Percentiles rank a stretch among this genome's conserved stretches.
Evolutionary conservation across 2,329 filamentous ascomycete species (phyloP).

Genomic region (Cercospora sojina): DNA sequence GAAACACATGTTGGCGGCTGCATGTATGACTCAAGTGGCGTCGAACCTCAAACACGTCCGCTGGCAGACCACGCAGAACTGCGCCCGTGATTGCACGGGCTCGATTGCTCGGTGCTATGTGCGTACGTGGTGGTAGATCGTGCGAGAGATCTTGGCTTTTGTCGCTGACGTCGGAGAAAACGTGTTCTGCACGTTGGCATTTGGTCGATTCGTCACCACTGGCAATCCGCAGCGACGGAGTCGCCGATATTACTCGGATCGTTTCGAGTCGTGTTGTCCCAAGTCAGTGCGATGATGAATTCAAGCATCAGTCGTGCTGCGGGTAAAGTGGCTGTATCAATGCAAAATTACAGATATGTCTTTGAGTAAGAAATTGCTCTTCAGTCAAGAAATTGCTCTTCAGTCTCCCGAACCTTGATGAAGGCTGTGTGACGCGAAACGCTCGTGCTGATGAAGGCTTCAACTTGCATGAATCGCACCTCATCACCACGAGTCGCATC

Average conservation of each 20-base stretch:
- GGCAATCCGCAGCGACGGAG: not conserved
- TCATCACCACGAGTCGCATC: not conserved
- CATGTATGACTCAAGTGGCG: constrained; percentile 3
- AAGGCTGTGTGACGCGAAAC: not conserved
- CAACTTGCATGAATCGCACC: not conserved
- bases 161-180: not conserved
- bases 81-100: not conserved
- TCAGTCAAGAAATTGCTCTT: not conserved
- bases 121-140: not conserved
- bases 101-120: not conserved
- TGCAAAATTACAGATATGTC: not conserved
- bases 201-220: not conserved
- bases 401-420: not conserved
- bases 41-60: not conserved
- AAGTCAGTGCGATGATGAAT: not conserved
- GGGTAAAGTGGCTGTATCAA: not conserved
- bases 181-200: not conserved
- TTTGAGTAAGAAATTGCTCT: not conserved
- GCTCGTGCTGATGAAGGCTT: not conserved
- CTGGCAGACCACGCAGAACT: not conserved
- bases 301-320: not conserved
- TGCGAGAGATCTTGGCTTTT: not conserved
- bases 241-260: not conserved
- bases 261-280: not conserved
- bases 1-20: not conserved